A percentile compares a stretch with the other conserved stretches of the same genome.
Evolutionary conservation across 164 flowering plant genomes (phyloP).

Genomic region (Magnolia officinalis): DNA sequence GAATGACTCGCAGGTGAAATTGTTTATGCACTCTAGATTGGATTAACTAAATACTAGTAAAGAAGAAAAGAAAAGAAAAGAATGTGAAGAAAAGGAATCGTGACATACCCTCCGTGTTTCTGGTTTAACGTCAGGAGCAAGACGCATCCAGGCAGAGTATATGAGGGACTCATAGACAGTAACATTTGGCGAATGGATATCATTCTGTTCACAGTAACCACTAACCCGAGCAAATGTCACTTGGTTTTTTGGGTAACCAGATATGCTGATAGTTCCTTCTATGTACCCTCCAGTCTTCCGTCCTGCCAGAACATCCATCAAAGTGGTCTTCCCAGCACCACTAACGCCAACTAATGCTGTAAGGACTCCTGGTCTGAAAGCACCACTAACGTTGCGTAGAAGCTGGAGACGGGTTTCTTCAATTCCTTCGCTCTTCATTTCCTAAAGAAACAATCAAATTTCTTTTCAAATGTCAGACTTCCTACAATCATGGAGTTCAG

Average conservation of each 20-base stretch:
- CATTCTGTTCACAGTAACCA: constrained; percentile 69
- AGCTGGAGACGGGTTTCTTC: constrained; percentile 51
- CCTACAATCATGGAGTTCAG: background rate
- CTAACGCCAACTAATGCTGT: constrained; percentile 69
- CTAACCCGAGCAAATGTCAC: constrained; percentile 58
- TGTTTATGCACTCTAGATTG: background rate
- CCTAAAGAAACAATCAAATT: constrained; percentile 28
- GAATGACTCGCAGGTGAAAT: too few species aligned
- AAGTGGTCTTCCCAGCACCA: constrained; percentile 71
- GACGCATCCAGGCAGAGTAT: constrained; percentile 69
- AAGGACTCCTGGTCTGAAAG: constrained; percentile 57
- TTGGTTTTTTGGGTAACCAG: constrained; percentile 62
- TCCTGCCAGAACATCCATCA: constrained; percentile 72
- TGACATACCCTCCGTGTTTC: constrained; percentile 35
- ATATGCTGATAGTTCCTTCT: constrained; percentile 51
- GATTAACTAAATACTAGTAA: background rate
- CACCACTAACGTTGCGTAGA: constrained; percentile 56
- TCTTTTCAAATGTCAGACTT: background rate
- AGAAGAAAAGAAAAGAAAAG: background rate
- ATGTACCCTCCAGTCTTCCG: constrained; percentile 62
- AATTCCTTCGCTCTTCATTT: constrained; percentile 55
- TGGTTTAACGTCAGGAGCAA: constrained; percentile 38
- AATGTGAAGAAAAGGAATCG: background rate
- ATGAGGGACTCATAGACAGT: constrained; percentile 60
- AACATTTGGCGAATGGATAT: constrained; percentile 62